Base-by-base conservation (phyloP, 148 eudicot species). In the Rhododendron mucronatum region DNA sequence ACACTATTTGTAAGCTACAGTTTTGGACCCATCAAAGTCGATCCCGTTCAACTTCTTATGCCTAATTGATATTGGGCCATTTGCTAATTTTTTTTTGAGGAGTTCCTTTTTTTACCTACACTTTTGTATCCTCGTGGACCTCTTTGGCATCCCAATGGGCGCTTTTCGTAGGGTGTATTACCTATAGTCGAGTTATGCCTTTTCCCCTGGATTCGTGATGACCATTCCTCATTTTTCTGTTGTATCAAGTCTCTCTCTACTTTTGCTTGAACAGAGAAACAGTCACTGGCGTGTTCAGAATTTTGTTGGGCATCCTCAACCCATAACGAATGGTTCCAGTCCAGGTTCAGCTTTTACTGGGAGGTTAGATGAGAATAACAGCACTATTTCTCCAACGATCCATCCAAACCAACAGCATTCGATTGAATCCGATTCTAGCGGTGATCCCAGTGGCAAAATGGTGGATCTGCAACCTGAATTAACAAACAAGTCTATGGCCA, bases 221-320 rank as follows among this genome's bases (percentile, higher is more conserved):
- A 21, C 65, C 65, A 59, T 65, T n/a, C 23, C 33, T 65, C 33
- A 65, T n/a, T n/a, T 65, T 65, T 65, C 73, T 65, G 73, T 26
- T 61, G 16, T 59, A 61, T 81, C 23, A 75, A 74, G 9, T 82
- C 15, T 44, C 7, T 53, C 77, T 41, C 69, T 73, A 65, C 55
- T 82, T 87, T 86, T 76, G 4, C 77, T 85, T 84, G 81, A 83
- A 86, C 89, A 96, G 99, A 92, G 98, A 90, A 96, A 96, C 79
- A 96, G 93, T 88, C 98, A 95, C 61, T 96, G 98, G 99, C 93
- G 96, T 9, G 92, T 91, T 78, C 99, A 92, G 81, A 91, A 83
- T 89, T 88, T 89, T 85, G 90, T 80, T 67, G 91, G 94, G 63
- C 93, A 91, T 69, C 92, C 95, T 83, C 96, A 89, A 82, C 84